phyloP scores from a whole-genome alignment of 805 yeast species.

The Pichia heedii region DNA sequence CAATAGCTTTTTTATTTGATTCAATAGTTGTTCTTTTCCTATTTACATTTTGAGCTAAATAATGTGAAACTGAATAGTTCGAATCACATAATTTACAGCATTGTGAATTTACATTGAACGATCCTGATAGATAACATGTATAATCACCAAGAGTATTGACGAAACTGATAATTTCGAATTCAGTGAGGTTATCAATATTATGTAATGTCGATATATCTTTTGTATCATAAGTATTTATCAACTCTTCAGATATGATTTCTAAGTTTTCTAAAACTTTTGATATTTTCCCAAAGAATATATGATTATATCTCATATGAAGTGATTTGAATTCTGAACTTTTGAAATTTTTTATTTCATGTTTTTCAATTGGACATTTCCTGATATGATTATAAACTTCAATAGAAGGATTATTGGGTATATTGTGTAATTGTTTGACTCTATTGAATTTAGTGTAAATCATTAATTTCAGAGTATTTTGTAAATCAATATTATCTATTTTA shows the following conservation, averaged over 20 bases:
- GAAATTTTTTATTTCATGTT: too few relatives aligned
- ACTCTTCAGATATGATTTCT: neutral
- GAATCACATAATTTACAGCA: conserved; percentile 34
- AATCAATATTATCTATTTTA: conserved; percentile 13
- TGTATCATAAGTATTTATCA: neutral
- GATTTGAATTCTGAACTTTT: neutral
- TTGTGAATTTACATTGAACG: conserved; percentile 25
- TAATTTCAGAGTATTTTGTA: conserved; percentile 15
- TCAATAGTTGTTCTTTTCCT: conserved; percentile 24
- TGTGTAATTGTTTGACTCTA: neutral
- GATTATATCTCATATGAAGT: neutral
- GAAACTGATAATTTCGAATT: neutral
- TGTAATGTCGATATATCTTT: neutral
- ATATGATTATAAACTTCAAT: too few relatives aligned
- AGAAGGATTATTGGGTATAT: too few relatives aligned
- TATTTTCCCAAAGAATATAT: neutral
- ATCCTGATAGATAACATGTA: conserved; percentile 34
- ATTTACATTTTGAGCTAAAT: conserved; percentile 12
- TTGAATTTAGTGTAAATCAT: conserved; percentile 4
- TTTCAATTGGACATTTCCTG: too few relatives aligned
- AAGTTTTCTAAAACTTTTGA: neutral
- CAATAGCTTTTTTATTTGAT: conserved; percentile 11
- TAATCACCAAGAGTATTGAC: conserved; percentile 29
- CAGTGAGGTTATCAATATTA: too few relatives aligned
- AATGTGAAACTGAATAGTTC: conserved; percentile 2